A percentile compares a stretch with the other conserved stretches of the same genome.
Evolutionary conservation across 2,329 filamentous ascomycete species (phyloP).

Genomic region (Botrytis fabae): DNA sequence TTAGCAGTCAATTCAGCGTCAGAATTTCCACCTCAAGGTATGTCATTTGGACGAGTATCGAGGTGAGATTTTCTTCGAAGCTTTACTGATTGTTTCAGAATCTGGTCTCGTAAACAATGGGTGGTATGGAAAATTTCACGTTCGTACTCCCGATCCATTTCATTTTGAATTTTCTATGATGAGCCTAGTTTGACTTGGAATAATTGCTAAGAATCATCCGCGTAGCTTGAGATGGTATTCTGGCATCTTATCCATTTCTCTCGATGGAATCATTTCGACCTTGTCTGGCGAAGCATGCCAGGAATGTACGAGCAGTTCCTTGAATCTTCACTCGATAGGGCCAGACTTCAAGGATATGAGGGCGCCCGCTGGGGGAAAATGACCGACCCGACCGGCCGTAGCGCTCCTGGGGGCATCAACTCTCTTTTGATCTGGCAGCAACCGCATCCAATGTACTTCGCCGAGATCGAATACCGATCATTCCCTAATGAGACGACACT

Average conservation of each 20-base stretch:
- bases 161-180: no score
- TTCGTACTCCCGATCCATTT: constrained; percentile 26
- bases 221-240: constrained; percentile 44
- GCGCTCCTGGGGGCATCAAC: constrained; percentile 61
- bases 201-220: background rate
- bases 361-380: constrained; percentile 54
- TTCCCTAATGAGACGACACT: constrained; percentile 48
- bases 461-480: constrained; percentile 54
- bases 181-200: background rate
- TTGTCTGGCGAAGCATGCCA: constrained; percentile 45
- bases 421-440: constrained; percentile 63
- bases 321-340: constrained; percentile 39
- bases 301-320: constrained; percentile 42
- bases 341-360: constrained; percentile 41
- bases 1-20: constrained; percentile 46
- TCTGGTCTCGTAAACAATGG: constrained; percentile 50
- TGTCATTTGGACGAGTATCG: background rate
- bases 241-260: constrained; percentile 48
- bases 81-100: constrained; percentile 35
- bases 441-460: constrained; percentile 61
- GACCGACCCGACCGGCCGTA: constrained; percentile 56
- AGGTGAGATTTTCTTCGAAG: background rate
- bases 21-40: constrained; percentile 42
- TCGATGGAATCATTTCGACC: constrained; percentile 44
- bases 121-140: constrained; percentile 50